A percentile compares a stretch with the other conserved stretches of the same genome.
phyloP scores from a whole-genome alignment of 352 stramenopile genomes.

The Nothophytophthora sp. region DNA sequence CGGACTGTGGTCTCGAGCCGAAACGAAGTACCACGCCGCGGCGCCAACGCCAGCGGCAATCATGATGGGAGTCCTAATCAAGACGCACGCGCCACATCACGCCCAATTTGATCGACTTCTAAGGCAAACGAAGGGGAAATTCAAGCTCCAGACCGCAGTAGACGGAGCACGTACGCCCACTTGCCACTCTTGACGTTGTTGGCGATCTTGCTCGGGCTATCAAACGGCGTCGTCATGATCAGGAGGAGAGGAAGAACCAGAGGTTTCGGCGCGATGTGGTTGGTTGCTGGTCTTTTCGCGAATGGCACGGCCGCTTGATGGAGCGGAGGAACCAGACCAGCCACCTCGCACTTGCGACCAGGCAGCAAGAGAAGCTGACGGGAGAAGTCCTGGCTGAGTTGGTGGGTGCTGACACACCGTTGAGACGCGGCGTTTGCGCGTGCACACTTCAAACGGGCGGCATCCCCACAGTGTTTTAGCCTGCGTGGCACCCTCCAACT shows the following conservation, averaged over 20 bases:
- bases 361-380: background rate
- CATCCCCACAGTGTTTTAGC: too few relatives aligned
- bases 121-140: background rate
- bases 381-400: background rate
- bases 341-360: background rate
- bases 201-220: constrained; percentile 19
- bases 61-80: constrained; percentile 18
- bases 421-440: too few relatives aligned
- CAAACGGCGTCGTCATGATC: constrained; percentile 28
- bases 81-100: background rate
- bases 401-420: too few relatives aligned
- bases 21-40: constrained; percentile 32
- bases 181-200: constrained; percentile 34
- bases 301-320: background rate
- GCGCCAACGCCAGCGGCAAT: constrained; percentile 28
- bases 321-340: background rate
- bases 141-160: background rate
- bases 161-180: constrained; percentile 20
- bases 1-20: constrained; percentile 15
- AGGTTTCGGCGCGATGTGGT: background rate
- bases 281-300: background rate
- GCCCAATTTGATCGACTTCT: too few relatives aligned
- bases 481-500: too few relatives aligned
- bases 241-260: background rate
- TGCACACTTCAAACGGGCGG: too few relatives aligned